Evolutionary conservation across 306 rosid species (phyloP).

Genomic region (Cucumis hystrix): DNA sequence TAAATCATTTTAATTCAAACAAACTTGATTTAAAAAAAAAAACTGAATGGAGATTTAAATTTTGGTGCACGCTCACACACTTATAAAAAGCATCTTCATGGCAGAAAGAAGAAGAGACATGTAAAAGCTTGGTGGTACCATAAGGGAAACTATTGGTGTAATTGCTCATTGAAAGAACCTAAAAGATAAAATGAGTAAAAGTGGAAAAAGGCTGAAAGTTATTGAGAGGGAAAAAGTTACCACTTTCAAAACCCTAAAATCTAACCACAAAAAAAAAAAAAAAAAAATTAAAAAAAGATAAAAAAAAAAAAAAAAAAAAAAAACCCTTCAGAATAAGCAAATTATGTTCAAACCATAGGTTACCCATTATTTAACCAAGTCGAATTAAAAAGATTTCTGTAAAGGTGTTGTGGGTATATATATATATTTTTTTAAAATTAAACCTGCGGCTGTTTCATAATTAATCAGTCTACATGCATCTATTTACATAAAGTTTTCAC

Average conservation of each 20-base stretch:
- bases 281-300: neutral
- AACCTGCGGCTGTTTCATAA: neutral
- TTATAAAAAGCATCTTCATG: neutral
- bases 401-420: neutral
- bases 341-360: neutral
- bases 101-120: neutral
- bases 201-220: neutral
- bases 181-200: neutral
- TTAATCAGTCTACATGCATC: neutral
- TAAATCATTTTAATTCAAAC: neutral
- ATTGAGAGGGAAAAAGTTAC: neutral
- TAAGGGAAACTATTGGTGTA: neutral
- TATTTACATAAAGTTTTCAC: neutral
- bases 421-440: neutral
- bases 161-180: neutral
- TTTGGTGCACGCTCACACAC: neutral
- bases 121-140: neutral
- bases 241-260: conserved; percentile 1
- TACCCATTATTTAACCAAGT: neutral
- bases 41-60: neutral
- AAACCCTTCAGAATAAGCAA: neutral
- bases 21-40: neutral
- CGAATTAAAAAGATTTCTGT: neutral
- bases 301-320: neutral
- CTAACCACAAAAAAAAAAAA: neutral